These are phyloP conservation scores for Calonectria naviculata DNA, from an alignment of 2,329 filamentous ascomycete genomes.

Conservation along the genomic window DNA sequence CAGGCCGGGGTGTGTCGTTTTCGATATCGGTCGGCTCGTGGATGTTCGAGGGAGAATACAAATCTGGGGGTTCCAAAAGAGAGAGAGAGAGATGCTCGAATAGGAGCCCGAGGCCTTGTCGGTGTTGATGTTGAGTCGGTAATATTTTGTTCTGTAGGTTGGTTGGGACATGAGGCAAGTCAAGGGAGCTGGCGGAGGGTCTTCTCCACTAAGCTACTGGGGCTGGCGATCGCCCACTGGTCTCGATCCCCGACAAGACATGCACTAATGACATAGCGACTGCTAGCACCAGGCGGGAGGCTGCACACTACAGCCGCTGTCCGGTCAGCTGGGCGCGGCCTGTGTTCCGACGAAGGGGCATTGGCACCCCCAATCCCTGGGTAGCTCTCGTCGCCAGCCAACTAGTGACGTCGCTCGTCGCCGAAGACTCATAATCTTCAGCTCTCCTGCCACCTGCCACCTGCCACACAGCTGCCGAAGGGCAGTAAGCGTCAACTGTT, in stretches of 20 bases:
- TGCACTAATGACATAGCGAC: slow-evolving; percentile 8
- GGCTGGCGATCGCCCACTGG: slow-evolving; percentile 10
- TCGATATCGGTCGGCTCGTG: neutral
- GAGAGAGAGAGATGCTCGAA: neutral
- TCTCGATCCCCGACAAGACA: slow-evolving; percentile 5
- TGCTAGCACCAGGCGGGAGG: neutral
- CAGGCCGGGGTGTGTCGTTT: neutral
- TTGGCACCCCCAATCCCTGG: neutral
- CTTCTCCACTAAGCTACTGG: slow-evolving; percentile 15
- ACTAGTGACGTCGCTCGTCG: slow-evolving; percentile 9
- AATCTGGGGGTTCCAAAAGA: neutral
- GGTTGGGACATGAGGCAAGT: slow-evolving; percentile 10
- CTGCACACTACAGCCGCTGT: slow-evolving; percentile 3
- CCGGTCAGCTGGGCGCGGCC: slow-evolving; percentile 1
- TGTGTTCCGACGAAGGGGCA: neutral
- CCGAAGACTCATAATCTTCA: neutral
- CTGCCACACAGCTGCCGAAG: neutral
- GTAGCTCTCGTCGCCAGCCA: neutral
- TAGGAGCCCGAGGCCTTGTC: neutral
- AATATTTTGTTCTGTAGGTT: slow-evolving; percentile 11
- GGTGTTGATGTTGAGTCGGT: slow-evolving; percentile 6
- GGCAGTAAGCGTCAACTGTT: neutral
- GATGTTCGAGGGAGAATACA: neutral
- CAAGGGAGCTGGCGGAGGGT: slow-evolving; percentile 16
- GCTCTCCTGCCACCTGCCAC: neutral